Base-by-base conservation (phyloP, 495 filamentous ascomycete genomes). In the Lasiosphaeria miniovina region DNA sequence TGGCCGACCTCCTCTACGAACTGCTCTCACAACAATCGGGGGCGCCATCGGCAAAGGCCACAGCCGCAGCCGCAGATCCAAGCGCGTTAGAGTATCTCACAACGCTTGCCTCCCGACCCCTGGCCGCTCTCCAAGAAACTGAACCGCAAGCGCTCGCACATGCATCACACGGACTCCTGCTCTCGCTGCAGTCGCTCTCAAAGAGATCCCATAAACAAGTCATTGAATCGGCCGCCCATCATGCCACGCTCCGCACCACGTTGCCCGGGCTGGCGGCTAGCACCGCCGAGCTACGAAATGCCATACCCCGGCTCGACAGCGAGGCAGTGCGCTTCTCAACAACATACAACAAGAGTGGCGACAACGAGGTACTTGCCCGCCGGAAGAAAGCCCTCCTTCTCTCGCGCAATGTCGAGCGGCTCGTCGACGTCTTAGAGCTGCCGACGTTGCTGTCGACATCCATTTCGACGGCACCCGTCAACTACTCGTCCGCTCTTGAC, bases 181-280 rank as follows among this genome's bases (percentile, higher is more conserved):
- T 94, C 36, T 95, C 91, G 10, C 82, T 98, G 2, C 94, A 99
- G 67, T 82, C 86, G 0, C 83, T 98, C 53, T 93, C 91, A 35
- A 92, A 94, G 61, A 90, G 90, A 61, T 97, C 94, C n/a, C 88
- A 98, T 69, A 88, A 89, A 65, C 77, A 90, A 43, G 86, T 98
- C 60, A 90, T 98, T 63, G 79, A 83, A 40, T 94, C 93, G 12
- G 84, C 91, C 24, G 80, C 85, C 61, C 86, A 90, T 65, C 84
- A 98, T 58, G 82, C 88, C 0, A 86, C 85, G 6, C 81, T 99
- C 4, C 78, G 81, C 38, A 75, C 77, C 7, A 80, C 84, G 10
- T 79, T 96, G 8, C 88, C 90, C 0, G 67, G 80, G n/a, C 75
- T 98, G 45, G 82, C 82, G 31, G 75, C 78, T 48, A 81, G 88